These are phyloP conservation scores for Beauveria bassiana DNA, from an alignment of 2,329 filamentous ascomycete species.

Conservation along the genomic window DNA sequence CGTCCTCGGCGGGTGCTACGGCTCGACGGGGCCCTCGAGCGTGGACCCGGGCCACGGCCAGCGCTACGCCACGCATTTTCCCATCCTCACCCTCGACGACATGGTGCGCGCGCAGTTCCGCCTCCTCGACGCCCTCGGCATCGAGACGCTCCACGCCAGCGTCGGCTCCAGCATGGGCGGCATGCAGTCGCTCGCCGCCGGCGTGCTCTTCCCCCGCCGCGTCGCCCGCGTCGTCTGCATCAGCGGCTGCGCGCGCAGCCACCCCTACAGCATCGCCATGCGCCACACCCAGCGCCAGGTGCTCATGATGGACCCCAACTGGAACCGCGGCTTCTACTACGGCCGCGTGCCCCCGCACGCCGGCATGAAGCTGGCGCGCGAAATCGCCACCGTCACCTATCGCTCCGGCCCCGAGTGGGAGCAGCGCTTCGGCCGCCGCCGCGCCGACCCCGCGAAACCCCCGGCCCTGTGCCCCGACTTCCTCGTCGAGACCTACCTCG, in stretches of 20 bases:
- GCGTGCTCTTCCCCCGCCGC: slow-evolving; percentile 72
- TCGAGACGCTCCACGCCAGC: slow-evolving; percentile 76
- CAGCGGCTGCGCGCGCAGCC: slow-evolving; percentile 85
- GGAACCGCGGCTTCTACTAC: slow-evolving; percentile 94
- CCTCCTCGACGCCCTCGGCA: slow-evolving; percentile 70
- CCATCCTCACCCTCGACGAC: slow-evolving; percentile 90
- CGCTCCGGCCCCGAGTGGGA: slow-evolving; percentile 97
- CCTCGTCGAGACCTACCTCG: slow-evolving; percentile 94
- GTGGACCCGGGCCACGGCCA: slow-evolving; percentile 83
- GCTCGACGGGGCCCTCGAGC: slow-evolving; percentile 83
- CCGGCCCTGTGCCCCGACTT: slow-evolving; percentile 97
- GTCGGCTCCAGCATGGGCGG: slow-evolving; percentile 97
- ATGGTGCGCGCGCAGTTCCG: slow-evolving; percentile 97
- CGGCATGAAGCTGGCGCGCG: slow-evolving; percentile 94
- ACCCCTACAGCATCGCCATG: slow-evolving; percentile 98
- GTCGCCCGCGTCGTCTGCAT: slow-evolving; percentile 81
- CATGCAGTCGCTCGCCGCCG: slow-evolving; percentile 91
- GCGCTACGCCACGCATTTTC: slow-evolving; percentile 88
- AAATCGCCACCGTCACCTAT: slow-evolving; percentile 97
- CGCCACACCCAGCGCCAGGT: slow-evolving; percentile 95
- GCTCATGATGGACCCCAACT: slow-evolving; percentile 97
- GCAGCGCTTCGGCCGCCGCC: slow-evolving; percentile 77
- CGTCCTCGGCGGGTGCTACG: slow-evolving; percentile 91
- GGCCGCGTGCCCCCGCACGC: slow-evolving; percentile 80
- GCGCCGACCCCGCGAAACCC: slow-evolving; percentile 77